Percentiles rank a stretch among this genome's conserved stretches.
Evolutionary conservation across 805 yeast genomes (phyloP).

Genomic region (Saturnispora hagleri): DNA sequence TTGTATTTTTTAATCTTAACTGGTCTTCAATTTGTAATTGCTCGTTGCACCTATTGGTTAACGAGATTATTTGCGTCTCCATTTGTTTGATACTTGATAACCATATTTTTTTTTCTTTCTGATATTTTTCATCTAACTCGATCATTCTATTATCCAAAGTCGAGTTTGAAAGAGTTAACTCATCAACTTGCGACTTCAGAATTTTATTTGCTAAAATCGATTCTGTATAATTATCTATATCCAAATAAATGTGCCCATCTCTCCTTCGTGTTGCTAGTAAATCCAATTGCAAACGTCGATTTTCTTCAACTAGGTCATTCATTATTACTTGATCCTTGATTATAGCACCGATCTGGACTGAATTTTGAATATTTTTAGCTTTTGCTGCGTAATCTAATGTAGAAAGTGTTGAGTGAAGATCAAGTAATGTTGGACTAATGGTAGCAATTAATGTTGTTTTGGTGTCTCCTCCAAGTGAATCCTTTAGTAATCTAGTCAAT

Average conservation of each 20-base stretch:
- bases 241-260: conserved; percentile 54
- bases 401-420: conserved; percentile 41
- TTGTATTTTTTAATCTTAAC: conserved; percentile 3
- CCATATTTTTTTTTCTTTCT: conserved; percentile 13
- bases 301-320: conserved; percentile 38
- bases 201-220: conserved; percentile 40
- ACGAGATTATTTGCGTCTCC: conserved; percentile 8
- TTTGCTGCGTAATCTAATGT: conserved; percentile 49
- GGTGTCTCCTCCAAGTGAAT: conserved; percentile 79
- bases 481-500: conserved; percentile 64
- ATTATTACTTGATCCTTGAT: conserved; percentile 37
- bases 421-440: conserved; percentile 52
- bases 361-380: conserved; percentile 44
- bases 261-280: conserved; percentile 50
- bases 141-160: conserved; percentile 21
- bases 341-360: conserved; percentile 39
- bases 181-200: conserved; percentile 41
- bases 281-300: conserved; percentile 40
- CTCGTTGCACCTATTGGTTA: conserved; percentile 27
- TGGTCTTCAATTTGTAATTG: conserved; percentile 11
- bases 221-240: conserved; percentile 48
- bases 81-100: conserved; percentile 20
- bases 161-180: conserved; percentile 34
- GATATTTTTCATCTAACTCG: conserved; percentile 8
- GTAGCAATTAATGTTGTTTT: conserved; percentile 85